Evolutionary conservation across 257 asterid species (phyloP).

Genomic region (Przewalskia tangutica): DNA sequence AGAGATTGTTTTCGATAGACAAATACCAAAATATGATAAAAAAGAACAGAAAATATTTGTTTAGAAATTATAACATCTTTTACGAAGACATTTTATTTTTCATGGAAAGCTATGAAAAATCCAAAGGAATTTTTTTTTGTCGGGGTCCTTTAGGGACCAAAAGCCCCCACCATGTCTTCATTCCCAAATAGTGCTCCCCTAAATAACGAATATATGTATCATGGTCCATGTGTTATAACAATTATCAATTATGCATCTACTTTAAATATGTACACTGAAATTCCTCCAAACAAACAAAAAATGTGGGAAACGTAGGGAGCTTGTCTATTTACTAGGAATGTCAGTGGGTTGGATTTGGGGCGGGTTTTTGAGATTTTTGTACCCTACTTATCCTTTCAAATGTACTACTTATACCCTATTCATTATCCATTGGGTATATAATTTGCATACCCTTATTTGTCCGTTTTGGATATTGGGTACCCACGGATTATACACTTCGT

Average conservation of each 20-base stretch:
- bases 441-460: too few species aligned
- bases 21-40: background rate
- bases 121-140: background rate
- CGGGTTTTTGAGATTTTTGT: too few species aligned
- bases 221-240: background rate
- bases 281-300: background rate
- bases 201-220: background rate
- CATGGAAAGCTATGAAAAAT: background rate
- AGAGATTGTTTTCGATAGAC: too few species aligned
- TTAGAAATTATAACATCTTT: background rate
- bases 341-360: too few species aligned
- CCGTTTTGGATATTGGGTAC: too few species aligned
- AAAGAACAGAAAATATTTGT: background rate
- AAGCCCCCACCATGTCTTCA: constrained; percentile 1
- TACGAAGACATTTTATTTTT: background rate
- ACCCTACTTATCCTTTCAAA: too few species aligned
- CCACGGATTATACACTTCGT: too few species aligned
- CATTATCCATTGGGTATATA: too few species aligned
- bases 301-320: too few species aligned
- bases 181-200: background rate
- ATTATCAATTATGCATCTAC: background rate
- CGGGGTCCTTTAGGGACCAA: background rate
- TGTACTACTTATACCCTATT: too few species aligned
- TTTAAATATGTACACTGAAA: background rate
- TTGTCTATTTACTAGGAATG: background rate